A percentile compares a stretch with the other conserved stretches of the same genome.
Conservation (phyloP, 441 rosid genomes). For the Francoa sonchifolia region DNA sequence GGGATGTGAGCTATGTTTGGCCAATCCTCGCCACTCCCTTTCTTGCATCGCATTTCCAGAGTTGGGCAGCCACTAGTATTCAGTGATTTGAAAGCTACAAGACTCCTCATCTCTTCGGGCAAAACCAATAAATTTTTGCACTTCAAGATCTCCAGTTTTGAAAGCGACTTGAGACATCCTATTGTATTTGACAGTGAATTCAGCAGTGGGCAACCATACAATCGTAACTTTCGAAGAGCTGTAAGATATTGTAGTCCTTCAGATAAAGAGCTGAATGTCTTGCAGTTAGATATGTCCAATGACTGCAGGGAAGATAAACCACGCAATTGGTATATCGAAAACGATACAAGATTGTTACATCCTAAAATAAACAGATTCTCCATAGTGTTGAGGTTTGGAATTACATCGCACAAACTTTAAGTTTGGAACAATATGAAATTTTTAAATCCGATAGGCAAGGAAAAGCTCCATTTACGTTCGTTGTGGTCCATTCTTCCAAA, state of each 20-base stretch:
- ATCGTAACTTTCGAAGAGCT: not conserved
- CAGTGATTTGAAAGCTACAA: not conserved
- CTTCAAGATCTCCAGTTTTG: accelerated
- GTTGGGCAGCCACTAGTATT: not conserved
- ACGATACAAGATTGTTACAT: not conserved
- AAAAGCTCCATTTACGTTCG: not conserved
- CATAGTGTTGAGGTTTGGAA: not conserved
- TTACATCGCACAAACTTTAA: not conserved
- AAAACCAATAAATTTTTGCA: not conserved
- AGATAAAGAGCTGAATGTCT: not conserved
- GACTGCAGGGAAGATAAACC: not conserved
- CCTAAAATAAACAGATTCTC: not conserved
- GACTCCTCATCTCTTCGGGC: not conserved
- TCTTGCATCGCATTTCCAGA: not conserved
- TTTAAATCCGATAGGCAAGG: not conserved
- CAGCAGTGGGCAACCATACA: not conserved
- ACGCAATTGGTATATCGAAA: not conserved
- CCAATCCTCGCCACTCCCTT: constrained; percentile 5
- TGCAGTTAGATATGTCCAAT: not conserved
- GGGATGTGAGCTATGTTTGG: constrained; percentile 1
- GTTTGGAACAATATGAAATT: not conserved
- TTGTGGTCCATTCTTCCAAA: not conserved
- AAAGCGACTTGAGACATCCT: not conserved
- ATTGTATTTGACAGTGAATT: not conserved
- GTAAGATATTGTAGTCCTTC: not conserved